Base-by-base conservation (phyloP, 116 monocot species). In the Cymodocea nodosa region DNA sequence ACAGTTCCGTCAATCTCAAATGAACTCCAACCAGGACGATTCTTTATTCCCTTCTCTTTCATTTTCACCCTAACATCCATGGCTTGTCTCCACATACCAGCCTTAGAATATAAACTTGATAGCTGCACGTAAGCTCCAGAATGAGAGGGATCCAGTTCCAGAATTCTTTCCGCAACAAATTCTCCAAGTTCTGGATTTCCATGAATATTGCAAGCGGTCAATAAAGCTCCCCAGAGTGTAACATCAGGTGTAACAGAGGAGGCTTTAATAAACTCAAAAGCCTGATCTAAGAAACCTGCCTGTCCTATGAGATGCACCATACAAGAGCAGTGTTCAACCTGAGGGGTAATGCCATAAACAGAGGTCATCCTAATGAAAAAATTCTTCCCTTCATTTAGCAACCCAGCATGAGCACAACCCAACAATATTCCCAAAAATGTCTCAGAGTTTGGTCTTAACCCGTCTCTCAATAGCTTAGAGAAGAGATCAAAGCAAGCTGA, bases 101-200 rank as follows among this genome's bases (percentile, higher is more conserved):
- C 86, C 52, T 82, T 76, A 19, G 87, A 81, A 72, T 91, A 91
- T 22, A 92, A 73, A 70, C 84, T 85, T 0, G 82, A 84, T 10
- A 89, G 61, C 50, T 84, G 79, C 11, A 89, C 89, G 39, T 75
- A 73, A 56, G 77, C 85, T 6, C 85, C 89, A 55, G 74, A 71
- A 67, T 82, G 85, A 20, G 40, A 48, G 8, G 80, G 76, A 17
- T 89, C 81, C 9, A 85, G 51, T 69, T 85, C 83, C 62, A 89
- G 62, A 12, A 89, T 60, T 51, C 36, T 65, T 52, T 52, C 74
- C 40, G 85, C 80, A 9, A 82, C 89, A 16, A 74, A 59, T 55
- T 85, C 76, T 0, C 83, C 89, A 14, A 81, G 39, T 36, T 35
- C 12, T n/a, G 34, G 23, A 52, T 63, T 39, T 51, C 51, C 37